These are phyloP conservation scores for Furcasterigmium furcatum DNA, from an alignment of 2,329 filamentous ascomycete species.

Conservation along the genomic window DNA sequence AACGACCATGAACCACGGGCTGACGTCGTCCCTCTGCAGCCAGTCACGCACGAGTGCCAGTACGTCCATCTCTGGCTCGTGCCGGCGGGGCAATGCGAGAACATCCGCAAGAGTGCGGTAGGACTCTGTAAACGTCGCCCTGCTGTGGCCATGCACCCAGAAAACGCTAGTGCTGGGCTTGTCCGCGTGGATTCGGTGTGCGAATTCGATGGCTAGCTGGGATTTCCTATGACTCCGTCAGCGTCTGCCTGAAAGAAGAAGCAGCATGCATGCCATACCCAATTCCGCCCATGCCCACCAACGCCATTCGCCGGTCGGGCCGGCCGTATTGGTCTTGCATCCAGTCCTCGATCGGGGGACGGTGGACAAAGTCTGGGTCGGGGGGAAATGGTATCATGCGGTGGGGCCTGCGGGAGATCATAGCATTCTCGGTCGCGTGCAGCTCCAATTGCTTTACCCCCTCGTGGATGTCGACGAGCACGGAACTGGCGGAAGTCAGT, in stretches of 20 bases:
- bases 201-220: conserved; percentile 13
- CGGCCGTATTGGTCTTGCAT: conserved; percentile 4
- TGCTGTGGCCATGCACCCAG: conserved; percentile 7
- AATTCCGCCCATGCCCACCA: conserved; percentile 11
- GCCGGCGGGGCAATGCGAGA: conserved; percentile 3
- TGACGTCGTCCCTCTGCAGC: conserved; percentile 5
- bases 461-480: neutral
- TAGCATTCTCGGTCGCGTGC: neutral
- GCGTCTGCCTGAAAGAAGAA: neutral
- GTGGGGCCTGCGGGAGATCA: conserved; percentile 3
- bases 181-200: conserved; percentile 5
- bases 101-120: conserved; percentile 5
- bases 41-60: conserved; percentile 16
- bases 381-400: conserved; percentile 8
- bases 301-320: conserved; percentile 1
- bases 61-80: conserved; percentile 13
- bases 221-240: conserved; percentile 12
- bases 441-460: neutral
- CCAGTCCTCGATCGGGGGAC: conserved; percentile 7
- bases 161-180: conserved; percentile 5
- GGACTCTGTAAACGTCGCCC: conserved; percentile 2
- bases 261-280: conserved; percentile 5
- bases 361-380: conserved; percentile 11
- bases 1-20: conserved; percentile 11
- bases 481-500: neutral